Percentiles rank a stretch among this genome's conserved stretches.
These are phyloP conservation scores for Lipomyces sp. DNA, from an alignment of 805 yeast species.

Conservation along the genomic window DNA sequence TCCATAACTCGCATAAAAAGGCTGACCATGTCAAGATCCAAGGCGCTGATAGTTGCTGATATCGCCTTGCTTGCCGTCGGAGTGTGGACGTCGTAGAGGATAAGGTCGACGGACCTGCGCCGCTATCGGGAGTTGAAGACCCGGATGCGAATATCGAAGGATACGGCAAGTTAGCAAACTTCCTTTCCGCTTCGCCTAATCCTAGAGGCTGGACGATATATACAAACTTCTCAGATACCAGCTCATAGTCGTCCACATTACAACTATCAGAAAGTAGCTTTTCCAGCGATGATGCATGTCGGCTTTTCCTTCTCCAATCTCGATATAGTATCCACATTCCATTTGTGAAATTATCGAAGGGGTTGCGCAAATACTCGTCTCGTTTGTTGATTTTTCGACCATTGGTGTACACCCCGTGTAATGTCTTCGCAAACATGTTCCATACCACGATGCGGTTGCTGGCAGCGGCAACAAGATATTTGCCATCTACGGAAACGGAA, in stretches of 20 bases:
- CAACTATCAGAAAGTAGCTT: not conserved
- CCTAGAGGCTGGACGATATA: constrained; percentile 9
- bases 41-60: too few relatives aligned
- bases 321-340: constrained; percentile 19
- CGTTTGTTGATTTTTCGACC: constrained; percentile 12
- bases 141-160: too few relatives aligned
- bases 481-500: constrained; percentile 15
- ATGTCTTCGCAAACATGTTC: constrained; percentile 13
- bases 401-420: constrained; percentile 14
- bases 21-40: too few relatives aligned
- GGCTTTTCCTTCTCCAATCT: constrained; percentile 5
- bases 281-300: not conserved
- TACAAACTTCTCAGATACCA: constrained; percentile 10
- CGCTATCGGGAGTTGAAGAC: too few relatives aligned
- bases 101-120: too few relatives aligned
- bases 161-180: too few relatives aligned
- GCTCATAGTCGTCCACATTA: constrained; percentile 9
- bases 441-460: constrained; percentile 14
- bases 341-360: constrained; percentile 6
- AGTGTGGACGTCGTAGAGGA: too few relatives aligned
- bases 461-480: constrained; percentile 10
- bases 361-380: constrained; percentile 6
- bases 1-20: too few relatives aligned
- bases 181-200: not conserved
- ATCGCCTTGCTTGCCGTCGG: too few relatives aligned